Evolutionary conservation across 2,329 filamentous ascomycete species (phyloP).

Genomic region (Trichoderma oligosporum): DNA sequence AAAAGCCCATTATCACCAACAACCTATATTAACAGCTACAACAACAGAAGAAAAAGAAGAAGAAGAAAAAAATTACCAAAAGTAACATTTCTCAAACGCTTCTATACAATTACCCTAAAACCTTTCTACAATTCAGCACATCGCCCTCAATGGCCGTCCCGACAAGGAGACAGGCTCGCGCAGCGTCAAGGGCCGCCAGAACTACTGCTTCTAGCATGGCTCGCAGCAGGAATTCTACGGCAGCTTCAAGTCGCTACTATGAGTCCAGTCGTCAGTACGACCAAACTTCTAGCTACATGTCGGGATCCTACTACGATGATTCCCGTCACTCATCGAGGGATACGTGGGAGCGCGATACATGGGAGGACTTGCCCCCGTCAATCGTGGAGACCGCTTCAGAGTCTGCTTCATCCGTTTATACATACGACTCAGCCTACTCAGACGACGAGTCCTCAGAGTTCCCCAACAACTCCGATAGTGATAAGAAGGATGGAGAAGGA

Average conservation of each 20-base stretch:
- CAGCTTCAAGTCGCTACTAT: constrained; percentile 16
- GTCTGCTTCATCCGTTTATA: constrained; percentile 61
- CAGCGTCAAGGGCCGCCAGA: constrained; percentile 9
- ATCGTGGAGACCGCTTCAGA: constrained; percentile 21
- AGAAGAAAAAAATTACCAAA: not conserved
- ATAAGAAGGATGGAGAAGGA: constrained; percentile 23
- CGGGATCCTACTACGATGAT: constrained; percentile 17
- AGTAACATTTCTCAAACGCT: not conserved
- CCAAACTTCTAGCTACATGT: constrained; percentile 16
- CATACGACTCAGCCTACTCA: constrained; percentile 69
- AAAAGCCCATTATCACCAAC: not conserved
- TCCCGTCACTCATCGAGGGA: constrained; percentile 17
- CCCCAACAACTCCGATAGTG: constrained; percentile 28
- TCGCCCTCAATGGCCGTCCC: constrained; percentile 15
- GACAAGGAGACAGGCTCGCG: constrained; percentile 13
- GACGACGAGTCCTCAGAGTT: constrained; percentile 25
- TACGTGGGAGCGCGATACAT: constrained; percentile 20
- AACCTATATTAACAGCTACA: not conserved
- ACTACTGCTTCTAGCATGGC: constrained; percentile 18
- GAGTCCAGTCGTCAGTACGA: constrained; percentile 16
- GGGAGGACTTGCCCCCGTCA: constrained; percentile 18
- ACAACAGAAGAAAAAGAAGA: not conserved
- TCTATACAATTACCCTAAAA: too few relatives aligned
- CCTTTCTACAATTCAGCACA: not conserved
- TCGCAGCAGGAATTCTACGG: constrained; percentile 14